Evolutionary conservation across 2,329 filamentous ascomycete genomes (phyloP), one percentile per base, ranked within the genome.

Genomic region (Pezicula neosporulosa): DNA sequence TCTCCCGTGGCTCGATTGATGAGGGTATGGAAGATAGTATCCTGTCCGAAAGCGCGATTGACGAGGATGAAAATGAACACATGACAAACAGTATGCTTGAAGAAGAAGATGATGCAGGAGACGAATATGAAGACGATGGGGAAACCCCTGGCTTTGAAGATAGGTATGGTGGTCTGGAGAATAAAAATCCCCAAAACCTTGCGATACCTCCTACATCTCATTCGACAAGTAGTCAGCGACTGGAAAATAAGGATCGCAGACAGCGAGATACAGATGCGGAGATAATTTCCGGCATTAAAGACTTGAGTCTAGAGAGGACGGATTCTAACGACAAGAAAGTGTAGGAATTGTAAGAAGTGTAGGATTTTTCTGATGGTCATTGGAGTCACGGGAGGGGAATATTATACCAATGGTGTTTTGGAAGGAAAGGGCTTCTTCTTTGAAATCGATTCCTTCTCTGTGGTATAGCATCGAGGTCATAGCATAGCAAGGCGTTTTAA

Each of bases 271-370:
- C 74, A 10, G 69, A 72, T 49, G 82, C 80, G 2, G 80, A 85
- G 64, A 59, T 82, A 27, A 83, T 85, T 49, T 83, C 81, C 16
- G 82, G 82, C 49, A 66, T 85, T 68, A 74, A 76, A 67, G 72
- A 80, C 54, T 65, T 85, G 47, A 70, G 72, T 47, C 56, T 81
- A 35, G 73, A 77, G 52, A 72, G 72, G 59, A 55, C 60, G 42
- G 50, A 55, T 3, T 55, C 57, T 5, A 44, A 62, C 24, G 53
- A 61, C 41, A 54, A 53, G 49, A 60, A 57, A 42, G 47, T 58
- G 21, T 61, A 56, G 44, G 18, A 47, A 18, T 42, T 42, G 24
- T 42, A 42, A 19, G 18, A 19, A 13, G 24, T 24, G 15, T 12
- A 13, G 39, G 16, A 42, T 3, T 13, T 18, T 18, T 42, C 12